Conservation (phyloP, 2,329 filamentous ascomycete species). For the Fusarium sp. region DNA sequence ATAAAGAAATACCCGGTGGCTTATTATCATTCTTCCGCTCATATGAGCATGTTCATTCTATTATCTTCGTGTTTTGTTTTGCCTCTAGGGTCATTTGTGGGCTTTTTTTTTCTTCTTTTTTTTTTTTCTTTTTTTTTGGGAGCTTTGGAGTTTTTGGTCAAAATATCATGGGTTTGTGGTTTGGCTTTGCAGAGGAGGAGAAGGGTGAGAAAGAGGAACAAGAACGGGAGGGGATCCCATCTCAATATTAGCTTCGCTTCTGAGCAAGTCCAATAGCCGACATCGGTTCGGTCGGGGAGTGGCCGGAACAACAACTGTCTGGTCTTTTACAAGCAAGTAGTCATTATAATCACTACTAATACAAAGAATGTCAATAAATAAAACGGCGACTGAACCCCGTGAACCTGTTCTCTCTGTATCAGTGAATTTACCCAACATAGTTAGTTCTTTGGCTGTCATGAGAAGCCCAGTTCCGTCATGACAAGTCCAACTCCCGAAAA, state of each 20-base stretch:
- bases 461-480: constrained; percentile 28
- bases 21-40: constrained; percentile 26
- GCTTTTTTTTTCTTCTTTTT: background rate
- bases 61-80: background rate
- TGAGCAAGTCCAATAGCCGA: constrained; percentile 14
- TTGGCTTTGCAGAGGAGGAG: constrained; percentile 2
- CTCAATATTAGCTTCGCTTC: background rate
- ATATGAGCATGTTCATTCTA: constrained; percentile 4
- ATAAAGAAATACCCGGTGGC: constrained; percentile 43
- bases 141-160: constrained; percentile 1
- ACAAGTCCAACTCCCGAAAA: constrained; percentile 43
- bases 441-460: constrained; percentile 21
- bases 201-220: background rate
- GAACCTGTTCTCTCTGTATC: background rate
- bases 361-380: constrained; percentile 13
- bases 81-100: background rate
- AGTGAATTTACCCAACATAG: constrained; percentile 11
- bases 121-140: background rate
- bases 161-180: constrained; percentile 21
- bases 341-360: constrained; percentile 35
- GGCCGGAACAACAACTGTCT: constrained; percentile 12
- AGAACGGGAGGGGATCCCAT: background rate
- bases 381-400: constrained; percentile 38
- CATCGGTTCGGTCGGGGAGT: constrained; percentile 35
- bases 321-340: constrained; percentile 4